Conservation (phyloP, 768 basidiomycete genomes). For the Suillus plorans region DNA sequence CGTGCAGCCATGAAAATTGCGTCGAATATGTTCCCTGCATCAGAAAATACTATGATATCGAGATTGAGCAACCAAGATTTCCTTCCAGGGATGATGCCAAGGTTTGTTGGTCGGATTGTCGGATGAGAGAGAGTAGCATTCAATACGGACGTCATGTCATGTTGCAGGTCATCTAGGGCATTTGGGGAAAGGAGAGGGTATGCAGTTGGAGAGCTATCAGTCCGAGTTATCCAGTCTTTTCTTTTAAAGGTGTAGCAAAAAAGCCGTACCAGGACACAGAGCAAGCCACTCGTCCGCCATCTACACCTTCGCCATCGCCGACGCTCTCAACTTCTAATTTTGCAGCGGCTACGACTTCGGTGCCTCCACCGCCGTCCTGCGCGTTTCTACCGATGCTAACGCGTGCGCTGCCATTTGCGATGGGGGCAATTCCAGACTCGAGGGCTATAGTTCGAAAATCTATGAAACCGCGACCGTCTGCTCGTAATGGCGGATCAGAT, state of each 20-base stretch:
- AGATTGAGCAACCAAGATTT: slow-evolving; percentile 78
- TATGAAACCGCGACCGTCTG: slow-evolving; percentile 68
- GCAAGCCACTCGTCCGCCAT: slow-evolving; percentile 64
- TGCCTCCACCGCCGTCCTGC: slow-evolving; percentile 65
- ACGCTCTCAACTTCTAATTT: slow-evolving; percentile 78
- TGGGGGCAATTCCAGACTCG: slow-evolving; percentile 75
- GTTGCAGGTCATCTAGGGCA: slow-evolving; percentile 74
- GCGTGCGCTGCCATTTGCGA: slow-evolving; percentile 83
- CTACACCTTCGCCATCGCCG: slow-evolving; percentile 40
- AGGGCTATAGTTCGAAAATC: slow-evolving; percentile 72
- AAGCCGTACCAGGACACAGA: slow-evolving; percentile 74
- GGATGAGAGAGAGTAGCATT: slow-evolving; percentile 65
- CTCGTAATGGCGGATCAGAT: slow-evolving; percentile 59
- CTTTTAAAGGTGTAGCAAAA: background rate
- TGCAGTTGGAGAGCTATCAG: slow-evolving; percentile 75
- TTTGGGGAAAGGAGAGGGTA: slow-evolving; percentile 66
- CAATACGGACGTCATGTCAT: slow-evolving; percentile 66
- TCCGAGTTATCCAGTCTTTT: slow-evolving; percentile 15
- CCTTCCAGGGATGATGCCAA: slow-evolving; percentile 55
- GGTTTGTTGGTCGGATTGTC: slow-evolving; percentile 64
- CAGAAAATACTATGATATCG: slow-evolving; percentile 72
- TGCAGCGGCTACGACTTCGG: slow-evolving; percentile 75
- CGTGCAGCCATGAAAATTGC: slow-evolving; percentile 77
- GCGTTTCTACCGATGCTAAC: slow-evolving; percentile 65
- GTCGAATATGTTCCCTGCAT: slow-evolving; percentile 75